Evolutionary conservation across 129 eudicot genomes (phyloP).

Genomic region (Lonicera japonica): DNA sequence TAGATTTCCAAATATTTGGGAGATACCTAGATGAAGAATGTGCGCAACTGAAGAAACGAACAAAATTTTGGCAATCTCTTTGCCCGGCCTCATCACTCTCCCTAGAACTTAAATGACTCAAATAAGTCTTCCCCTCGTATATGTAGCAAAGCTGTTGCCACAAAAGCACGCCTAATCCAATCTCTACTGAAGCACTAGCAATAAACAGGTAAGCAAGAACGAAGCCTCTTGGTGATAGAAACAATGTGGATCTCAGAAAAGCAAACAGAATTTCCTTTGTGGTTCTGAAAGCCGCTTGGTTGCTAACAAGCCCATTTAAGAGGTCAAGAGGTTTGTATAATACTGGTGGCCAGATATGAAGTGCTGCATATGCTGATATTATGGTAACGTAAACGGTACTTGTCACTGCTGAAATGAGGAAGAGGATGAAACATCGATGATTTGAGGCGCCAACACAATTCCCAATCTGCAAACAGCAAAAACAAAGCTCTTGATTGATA

Average conservation of each 20-base stretch:
- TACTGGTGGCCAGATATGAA: constrained; percentile 62
- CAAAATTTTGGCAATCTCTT: constrained; percentile 67
- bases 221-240: constrained; percentile 59
- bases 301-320: constrained; percentile 23
- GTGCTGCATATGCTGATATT: constrained; percentile 42
- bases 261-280: constrained; percentile 39
- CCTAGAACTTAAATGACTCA: constrained; percentile 54
- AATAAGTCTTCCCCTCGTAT: constrained; percentile 72
- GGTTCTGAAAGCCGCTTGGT: constrained; percentile 15
- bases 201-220: constrained; percentile 75
- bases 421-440: constrained; percentile 66
- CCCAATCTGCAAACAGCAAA: constrained; percentile 60
- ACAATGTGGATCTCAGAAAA: constrained; percentile 53
- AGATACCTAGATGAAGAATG: constrained; percentile 39
- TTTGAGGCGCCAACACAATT: constrained; percentile 94
- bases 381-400: constrained; percentile 61
- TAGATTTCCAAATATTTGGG: constrained; percentile 49
- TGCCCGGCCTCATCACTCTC: constrained; percentile 39
- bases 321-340: constrained; percentile 15
- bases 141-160: constrained; percentile 91
- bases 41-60: constrained; percentile 66
- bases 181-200: constrained; percentile 71
- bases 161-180: constrained; percentile 73
- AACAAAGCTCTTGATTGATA: not conserved
- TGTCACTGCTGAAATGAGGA: constrained; percentile 71